phyloP scores from a whole-genome alignment of 495 filamentous ascomycete species.

The Cryomyces minteri region DNA sequence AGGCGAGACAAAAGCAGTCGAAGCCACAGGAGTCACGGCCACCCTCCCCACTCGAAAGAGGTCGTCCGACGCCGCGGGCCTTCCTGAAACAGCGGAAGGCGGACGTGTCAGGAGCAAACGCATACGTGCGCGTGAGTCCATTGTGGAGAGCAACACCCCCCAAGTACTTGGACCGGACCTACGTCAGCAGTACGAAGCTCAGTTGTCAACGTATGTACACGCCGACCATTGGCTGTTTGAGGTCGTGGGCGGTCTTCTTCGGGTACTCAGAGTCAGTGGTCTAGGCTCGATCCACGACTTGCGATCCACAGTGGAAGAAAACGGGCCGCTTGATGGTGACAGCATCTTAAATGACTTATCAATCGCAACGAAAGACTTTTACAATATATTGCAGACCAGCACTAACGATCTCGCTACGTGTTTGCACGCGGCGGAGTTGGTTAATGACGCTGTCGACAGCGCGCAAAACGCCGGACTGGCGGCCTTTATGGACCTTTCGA shows the following conservation, averaged over 20 bases:
- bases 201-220: conserved; percentile 44
- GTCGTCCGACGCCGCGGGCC: conserved; percentile 43
- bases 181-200: conserved; percentile 52
- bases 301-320: conserved; percentile 2
- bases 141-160: conserved; percentile 28
- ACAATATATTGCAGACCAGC: conserved; percentile 4
- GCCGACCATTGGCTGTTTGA: conserved; percentile 65
- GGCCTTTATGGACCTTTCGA: conserved; percentile 65
- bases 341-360: too few species aligned
- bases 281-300: conserved; percentile 16
- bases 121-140: conserved; percentile 59
- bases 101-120: conserved; percentile 66
- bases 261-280: conserved; percentile 41
- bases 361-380: conserved; percentile 9
- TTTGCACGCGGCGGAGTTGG: conserved; percentile 2
- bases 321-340: background rate
- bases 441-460: conserved; percentile 6
- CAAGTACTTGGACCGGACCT: conserved; percentile 44
- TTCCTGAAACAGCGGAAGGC: conserved; percentile 33
- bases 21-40: background rate
- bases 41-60: conserved; percentile 31
- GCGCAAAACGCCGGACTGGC: conserved; percentile 33
- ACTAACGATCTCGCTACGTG: background rate
- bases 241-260: conserved; percentile 44
- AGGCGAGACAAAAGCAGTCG: too few species aligned